These are phyloP conservation scores for Pestalotiopsis sp. DNA, from an alignment of 2,329 filamentous ascomycete genomes.

Conservation along the genomic window DNA sequence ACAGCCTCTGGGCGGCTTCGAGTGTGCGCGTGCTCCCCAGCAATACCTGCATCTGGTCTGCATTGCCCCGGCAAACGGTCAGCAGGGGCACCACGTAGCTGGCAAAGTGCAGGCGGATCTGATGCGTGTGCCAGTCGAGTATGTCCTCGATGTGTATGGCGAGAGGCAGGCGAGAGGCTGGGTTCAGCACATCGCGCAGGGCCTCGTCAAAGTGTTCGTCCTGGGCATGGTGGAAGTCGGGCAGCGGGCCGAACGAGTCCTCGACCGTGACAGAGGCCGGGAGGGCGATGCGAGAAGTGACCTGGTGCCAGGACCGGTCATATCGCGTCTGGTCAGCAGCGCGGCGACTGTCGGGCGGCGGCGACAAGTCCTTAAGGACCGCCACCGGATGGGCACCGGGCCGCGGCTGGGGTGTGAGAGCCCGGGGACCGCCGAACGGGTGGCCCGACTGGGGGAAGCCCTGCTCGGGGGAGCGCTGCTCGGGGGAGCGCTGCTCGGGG, in stretches of 20 bases:
- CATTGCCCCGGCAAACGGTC: constrained; percentile 45
- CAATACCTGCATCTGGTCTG: constrained; percentile 48
- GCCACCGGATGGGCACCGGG: constrained; percentile 19
- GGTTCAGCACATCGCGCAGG: constrained; percentile 55
- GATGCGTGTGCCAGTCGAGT: constrained; percentile 61
- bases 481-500: constrained; percentile 39
- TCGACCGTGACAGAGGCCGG: constrained; percentile 57
- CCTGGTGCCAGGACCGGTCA: constrained; percentile 65
- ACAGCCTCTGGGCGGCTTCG: constrained; percentile 61
- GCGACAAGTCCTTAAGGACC: constrained; percentile 15
- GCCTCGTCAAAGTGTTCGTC: constrained; percentile 53
- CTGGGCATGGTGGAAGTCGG: constrained; percentile 41
- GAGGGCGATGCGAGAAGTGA: constrained; percentile 60
- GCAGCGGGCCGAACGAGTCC: constrained; percentile 54
- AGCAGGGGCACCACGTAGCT: constrained; percentile 61
- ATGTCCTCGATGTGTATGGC: constrained; percentile 59
- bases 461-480: constrained; percentile 35
- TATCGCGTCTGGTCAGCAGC: constrained; percentile 57
- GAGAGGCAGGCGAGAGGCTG: constrained; percentile 46
- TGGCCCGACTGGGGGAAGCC: constrained; percentile 30
- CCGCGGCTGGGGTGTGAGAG: constrained; percentile 24
- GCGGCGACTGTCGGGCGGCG: constrained; percentile 28
- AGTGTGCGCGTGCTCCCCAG: constrained; percentile 57
- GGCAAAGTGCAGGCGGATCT: constrained; percentile 63
- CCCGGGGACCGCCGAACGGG: constrained; percentile 46